Conservation (phyloP, 106 monocot species). For the Dioscorea dumetorum region DNA sequence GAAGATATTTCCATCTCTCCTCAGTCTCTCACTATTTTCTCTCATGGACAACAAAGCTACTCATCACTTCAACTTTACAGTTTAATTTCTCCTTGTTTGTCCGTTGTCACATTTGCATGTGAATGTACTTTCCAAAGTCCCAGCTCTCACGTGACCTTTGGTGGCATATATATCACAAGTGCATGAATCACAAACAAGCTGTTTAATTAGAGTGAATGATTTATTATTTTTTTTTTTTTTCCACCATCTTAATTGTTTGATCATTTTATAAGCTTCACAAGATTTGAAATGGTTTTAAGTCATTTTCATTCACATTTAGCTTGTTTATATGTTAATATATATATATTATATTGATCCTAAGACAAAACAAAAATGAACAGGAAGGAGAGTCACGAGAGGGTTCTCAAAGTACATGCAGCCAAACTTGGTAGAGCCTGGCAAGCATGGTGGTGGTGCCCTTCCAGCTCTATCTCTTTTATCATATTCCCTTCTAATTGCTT, state of each 20-base stretch:
- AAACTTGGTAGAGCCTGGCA: slow-evolving; percentile 13
- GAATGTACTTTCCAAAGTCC: slow-evolving; percentile 25
- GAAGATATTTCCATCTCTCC: not conserved
- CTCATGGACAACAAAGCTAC: too few relatives aligned
- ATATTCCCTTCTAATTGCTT: too few relatives aligned
- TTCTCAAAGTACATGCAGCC: slow-evolving; percentile 19
- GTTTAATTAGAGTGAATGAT: too few relatives aligned
- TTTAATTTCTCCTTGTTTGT: slow-evolving; percentile 13
- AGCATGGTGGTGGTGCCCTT: not conserved
- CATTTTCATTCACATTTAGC: not conserved
- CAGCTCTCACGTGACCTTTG: slow-evolving; percentile 26
- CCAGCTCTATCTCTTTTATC: too few relatives aligned
- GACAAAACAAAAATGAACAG: slow-evolving; percentile 11
- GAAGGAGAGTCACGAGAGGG: slow-evolving; percentile 16
- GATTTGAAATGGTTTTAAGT: not conserved
- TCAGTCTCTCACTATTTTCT: too few relatives aligned
- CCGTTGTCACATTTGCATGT: slow-evolving; percentile 20
- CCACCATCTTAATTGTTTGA: not conserved
- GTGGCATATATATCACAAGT: slow-evolving; percentile 8
- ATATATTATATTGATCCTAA: not conserved
- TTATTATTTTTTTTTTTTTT: not conserved
- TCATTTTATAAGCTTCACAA: not conserved
- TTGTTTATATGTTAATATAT: not conserved
- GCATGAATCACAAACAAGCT: not conserved
- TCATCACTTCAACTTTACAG: slow-evolving; percentile 9